phyloP scores from a whole-genome alignment of 2,329 filamentous ascomycete genomes.

The Claviceps africana region DNA sequence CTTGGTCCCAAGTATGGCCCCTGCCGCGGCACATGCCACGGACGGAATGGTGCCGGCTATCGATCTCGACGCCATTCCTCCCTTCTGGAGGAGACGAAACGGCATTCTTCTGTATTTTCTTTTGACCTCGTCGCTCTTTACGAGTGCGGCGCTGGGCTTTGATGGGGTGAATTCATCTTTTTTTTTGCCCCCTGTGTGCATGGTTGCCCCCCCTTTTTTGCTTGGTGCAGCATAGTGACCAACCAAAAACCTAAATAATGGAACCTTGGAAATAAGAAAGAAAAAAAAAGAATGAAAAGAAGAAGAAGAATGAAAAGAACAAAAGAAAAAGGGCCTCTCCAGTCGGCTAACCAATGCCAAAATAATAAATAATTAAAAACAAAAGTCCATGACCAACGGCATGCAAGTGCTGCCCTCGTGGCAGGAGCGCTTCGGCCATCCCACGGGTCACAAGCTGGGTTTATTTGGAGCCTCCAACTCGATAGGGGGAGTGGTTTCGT shows the following conservation, averaged over 20 bases:
- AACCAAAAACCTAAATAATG: too few relatives aligned
- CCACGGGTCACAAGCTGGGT: conserved; percentile 22
- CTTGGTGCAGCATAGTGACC: too few relatives aligned
- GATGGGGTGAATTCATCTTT: conserved; percentile 22
- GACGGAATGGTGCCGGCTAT: conserved; percentile 19
- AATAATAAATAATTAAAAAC: too few relatives aligned
- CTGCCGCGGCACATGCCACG: conserved; percentile 17
- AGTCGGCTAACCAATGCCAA: not conserved
- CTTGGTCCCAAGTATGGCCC: conserved; percentile 22
- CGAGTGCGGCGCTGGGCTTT: conserved; percentile 27
- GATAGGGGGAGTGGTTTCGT: conserved; percentile 26
- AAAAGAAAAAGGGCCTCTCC: too few relatives aligned
- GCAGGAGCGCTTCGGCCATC: conserved; percentile 24
- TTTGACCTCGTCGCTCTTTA: conserved; percentile 27
- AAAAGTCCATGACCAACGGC: conserved; percentile 25
- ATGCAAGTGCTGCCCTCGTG: conserved; percentile 24
- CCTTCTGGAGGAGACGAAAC: conserved; percentile 26
- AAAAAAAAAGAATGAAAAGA: too few relatives aligned
- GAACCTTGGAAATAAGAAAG: too few relatives aligned
- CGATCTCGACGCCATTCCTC: conserved; percentile 17
- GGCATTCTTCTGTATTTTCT: conserved; percentile 28
- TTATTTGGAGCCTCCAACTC: conserved; percentile 25
- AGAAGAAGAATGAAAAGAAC: too few relatives aligned
- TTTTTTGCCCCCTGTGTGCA: not conserved
- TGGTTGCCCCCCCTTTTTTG: not conserved